These are phyloP conservation scores for Tilletiopsis washingtonensis DNA, from an alignment of 1,284 basidiomycete species.

Conservation along the genomic window DNA sequence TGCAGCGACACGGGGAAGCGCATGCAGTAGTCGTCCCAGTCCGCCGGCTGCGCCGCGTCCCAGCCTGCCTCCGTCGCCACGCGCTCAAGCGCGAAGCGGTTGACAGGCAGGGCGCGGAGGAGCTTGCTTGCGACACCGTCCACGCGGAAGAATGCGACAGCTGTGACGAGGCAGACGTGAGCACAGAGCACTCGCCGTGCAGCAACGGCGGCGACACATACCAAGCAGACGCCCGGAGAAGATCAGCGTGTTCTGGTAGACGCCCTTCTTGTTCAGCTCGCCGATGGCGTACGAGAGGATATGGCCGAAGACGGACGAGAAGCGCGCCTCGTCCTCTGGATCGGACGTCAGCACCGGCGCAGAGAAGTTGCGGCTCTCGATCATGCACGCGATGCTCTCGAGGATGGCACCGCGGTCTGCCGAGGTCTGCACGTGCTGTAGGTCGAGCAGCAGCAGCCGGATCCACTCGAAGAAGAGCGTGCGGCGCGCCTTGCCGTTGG, in stretches of 20 bases:
- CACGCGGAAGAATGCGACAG: slow-evolving; percentile 38
- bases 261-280: slow-evolving; percentile 44
- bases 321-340: slow-evolving; percentile 24
- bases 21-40: slow-evolving; percentile 20
- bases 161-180: slow-evolving; percentile 5
- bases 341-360: slow-evolving; percentile 20
- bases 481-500: slow-evolving; percentile 22
- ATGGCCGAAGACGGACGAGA: slow-evolving; percentile 35
- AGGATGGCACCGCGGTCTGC: slow-evolving; percentile 40
- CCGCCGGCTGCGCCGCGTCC: slow-evolving; percentile 18
- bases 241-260: slow-evolving; percentile 43
- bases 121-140: slow-evolving; percentile 39
- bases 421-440: slow-evolving; percentile 39
- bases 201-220: neutral
- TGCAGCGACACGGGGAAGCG: slow-evolving; percentile 28
- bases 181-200: too few relatives aligned
- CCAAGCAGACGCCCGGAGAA: slow-evolving; percentile 34
- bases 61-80: slow-evolving; percentile 34
- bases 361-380: slow-evolving; percentile 37
- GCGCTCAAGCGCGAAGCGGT: slow-evolving; percentile 37
- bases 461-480: slow-evolving; percentile 44
- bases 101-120: slow-evolving; percentile 36
- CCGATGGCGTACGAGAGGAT: slow-evolving; percentile 39
- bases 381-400: slow-evolving; percentile 41
- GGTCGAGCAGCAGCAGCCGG: slow-evolving; percentile 26